A percentile compares a stretch with the other conserved stretches of the same genome.
These are phyloP conservation scores for Tulasnella sp. DNA, from an alignment of 768 basidiomycete species.

Conservation along the genomic window DNA sequence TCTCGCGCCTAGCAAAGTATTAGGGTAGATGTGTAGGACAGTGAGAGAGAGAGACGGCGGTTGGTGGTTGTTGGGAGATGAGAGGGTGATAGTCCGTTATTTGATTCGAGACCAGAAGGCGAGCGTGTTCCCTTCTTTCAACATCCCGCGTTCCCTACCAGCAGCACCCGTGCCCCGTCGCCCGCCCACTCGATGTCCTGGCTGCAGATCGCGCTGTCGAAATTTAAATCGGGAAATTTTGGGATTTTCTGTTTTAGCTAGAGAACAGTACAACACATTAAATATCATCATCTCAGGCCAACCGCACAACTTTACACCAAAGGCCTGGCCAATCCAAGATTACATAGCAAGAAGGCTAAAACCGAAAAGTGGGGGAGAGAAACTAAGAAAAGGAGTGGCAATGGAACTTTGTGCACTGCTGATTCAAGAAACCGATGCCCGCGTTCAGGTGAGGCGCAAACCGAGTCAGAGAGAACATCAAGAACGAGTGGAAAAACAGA, in stretches of 20 bases:
- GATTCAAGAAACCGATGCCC: background rate
- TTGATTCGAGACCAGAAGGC: background rate
- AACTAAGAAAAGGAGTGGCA: background rate
- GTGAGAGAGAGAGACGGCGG: background rate
- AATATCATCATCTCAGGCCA: constrained; percentile 3
- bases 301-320: background rate
- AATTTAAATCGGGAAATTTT: background rate
- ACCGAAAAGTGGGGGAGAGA: constrained; percentile 8
- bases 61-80: constrained; percentile 13
- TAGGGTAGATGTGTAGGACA: constrained; percentile 10
- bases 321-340: background rate
- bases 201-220: background rate
- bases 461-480: background rate
- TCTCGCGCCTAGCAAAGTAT: constrained; percentile 4
- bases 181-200: background rate
- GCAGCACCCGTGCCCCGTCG: background rate
- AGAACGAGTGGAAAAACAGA: background rate
- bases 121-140: constrained; percentile 12
- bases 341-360: constrained; percentile 4
- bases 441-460: background rate
- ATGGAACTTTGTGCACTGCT: background rate
- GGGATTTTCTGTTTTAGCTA: background rate
- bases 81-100: constrained; percentile 15
- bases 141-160: constrained; percentile 11
- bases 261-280: constrained; percentile 3